Base-by-base conservation (phyloP, 176 grass and related monocot genomes). In the Aegilops tauschii region DNA sequence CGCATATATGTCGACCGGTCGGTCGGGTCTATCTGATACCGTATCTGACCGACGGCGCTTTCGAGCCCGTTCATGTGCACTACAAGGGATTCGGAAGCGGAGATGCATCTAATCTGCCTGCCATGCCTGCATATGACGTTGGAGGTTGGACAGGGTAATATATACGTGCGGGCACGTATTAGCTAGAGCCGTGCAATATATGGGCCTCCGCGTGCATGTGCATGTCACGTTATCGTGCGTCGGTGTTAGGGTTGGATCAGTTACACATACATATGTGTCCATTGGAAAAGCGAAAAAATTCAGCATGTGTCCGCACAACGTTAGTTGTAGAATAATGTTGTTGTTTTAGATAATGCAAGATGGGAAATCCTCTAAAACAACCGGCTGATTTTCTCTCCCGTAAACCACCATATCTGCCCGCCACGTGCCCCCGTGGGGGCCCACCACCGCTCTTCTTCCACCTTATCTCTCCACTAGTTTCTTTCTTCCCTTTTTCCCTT, bases 11-110 rank as follows among this genome's bases (percentile, higher is more conserved):
- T 70, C 49, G 5, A 9, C 44, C 47, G 17, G 40, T 32, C 27
- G 21, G 52, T 4, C 39, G 39, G 16, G 39, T 13, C 42, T 49
- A 75, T 82, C 80, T 68, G 86, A 82, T 82, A 58, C 70, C 78
- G 8, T 40, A 40, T 40, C 37, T 44, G 42, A 44, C 42, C 42
- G 2, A n/a, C 21, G 13, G 61, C 42, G 59, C 70, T 76, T 76
- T 81, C 5, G 8, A 18, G 20, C 3, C 18, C 18, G 50, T 36
- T 37, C 76, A n/a, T 59, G 14, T 61, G 49, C 67, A 36, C 5
- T 49, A 45, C 18, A 6, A 21, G 21, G 76, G 18, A 37, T 23
- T 61, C 54, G 17, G 28, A 1, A 25, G 20, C 47, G 37, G 49
- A 78, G 78, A 72, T 73, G 54, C 27, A 34, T 80, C 20, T 65